These are phyloP conservation scores for Fusarium torreyae DNA, from an alignment of 2,329 filamentous ascomycete species.

Conservation along the genomic window DNA sequence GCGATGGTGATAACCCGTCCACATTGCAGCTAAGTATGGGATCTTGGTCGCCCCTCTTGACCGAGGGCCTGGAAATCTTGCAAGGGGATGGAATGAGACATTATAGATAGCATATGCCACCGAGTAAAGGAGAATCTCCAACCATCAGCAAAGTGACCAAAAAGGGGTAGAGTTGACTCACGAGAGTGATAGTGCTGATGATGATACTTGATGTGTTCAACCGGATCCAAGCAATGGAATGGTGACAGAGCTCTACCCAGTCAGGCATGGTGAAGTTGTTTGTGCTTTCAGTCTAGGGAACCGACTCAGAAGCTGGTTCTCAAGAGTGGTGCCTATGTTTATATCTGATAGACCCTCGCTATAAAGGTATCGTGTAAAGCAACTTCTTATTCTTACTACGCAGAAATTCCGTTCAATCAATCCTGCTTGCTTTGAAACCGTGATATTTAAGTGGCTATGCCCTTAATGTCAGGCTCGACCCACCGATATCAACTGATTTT, in stretches of 20 bases:
- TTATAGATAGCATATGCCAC: constrained; percentile 7
- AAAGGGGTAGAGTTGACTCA: not conserved
- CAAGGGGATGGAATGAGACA: constrained; percentile 21
- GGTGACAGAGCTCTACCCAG: not conserved
- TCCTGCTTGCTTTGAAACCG: no score
- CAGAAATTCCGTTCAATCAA: no score
- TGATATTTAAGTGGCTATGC: not conserved
- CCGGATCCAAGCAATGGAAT: constrained; percentile 1
- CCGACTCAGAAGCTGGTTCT: no score
- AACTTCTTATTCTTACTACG: not conserved
- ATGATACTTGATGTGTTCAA: constrained; percentile 5
- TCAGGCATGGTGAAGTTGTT: constrained; percentile 12
- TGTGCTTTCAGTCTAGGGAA: not conserved
- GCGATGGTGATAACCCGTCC: constrained; percentile 8
- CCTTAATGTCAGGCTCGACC: not conserved
- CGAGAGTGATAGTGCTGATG: constrained; percentile 9
- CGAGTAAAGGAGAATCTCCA: constrained; percentile 4
- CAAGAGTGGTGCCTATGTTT: not conserved
- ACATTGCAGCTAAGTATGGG: constrained; percentile 17
- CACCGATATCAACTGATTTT: not conserved
- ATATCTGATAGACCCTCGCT: constrained; percentile 2
- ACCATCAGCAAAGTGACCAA: not conserved
- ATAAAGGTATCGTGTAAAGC: not conserved
- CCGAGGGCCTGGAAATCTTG: constrained; percentile 21
- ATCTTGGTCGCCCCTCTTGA: constrained; percentile 10